Conservation (phyloP, 176 grass and related monocot species). For the Phyllostachys edulis region DNA sequence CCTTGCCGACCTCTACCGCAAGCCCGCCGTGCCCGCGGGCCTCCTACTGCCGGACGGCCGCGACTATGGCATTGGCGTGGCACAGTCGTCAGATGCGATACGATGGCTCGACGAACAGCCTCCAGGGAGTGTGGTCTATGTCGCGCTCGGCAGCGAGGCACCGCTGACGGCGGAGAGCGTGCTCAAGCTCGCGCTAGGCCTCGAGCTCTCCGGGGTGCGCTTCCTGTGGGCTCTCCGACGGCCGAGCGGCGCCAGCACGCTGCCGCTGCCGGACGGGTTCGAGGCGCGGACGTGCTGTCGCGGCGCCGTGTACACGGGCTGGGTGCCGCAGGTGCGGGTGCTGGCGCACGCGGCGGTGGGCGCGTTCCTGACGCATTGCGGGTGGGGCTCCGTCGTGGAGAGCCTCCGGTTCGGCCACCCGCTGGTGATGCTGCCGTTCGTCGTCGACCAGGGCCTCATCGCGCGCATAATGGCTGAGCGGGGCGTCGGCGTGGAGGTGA, state of each 20-base stretch:
- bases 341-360: constrained; percentile 28
- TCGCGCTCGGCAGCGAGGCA: constrained; percentile 40
- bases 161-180: background rate
- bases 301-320: constrained; percentile 21
- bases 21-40: constrained; percentile 28
- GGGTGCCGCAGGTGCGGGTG: constrained; percentile 41
- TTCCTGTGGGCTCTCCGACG: constrained; percentile 45
- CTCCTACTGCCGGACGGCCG: constrained; percentile 1
- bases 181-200: constrained; percentile 30
- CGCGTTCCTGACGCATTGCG: background rate
- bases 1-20: background rate
- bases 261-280: background rate
- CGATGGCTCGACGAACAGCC: constrained; percentile 39
- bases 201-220: constrained; percentile 25
- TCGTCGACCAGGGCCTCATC: no score
- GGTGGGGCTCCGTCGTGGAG: no score
- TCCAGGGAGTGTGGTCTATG: constrained; percentile 23
- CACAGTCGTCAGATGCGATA: background rate
- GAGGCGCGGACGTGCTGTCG: background rate
- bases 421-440: background rate
- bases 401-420: no score
- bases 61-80: no score
- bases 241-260: background rate
- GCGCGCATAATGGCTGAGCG: background rate
- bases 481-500: constrained; percentile 36